A percentile compares a stretch with the other conserved stretches of the same genome.
Conservation (phyloP, 208 protist species). For the Leishmania arabica region DNA sequence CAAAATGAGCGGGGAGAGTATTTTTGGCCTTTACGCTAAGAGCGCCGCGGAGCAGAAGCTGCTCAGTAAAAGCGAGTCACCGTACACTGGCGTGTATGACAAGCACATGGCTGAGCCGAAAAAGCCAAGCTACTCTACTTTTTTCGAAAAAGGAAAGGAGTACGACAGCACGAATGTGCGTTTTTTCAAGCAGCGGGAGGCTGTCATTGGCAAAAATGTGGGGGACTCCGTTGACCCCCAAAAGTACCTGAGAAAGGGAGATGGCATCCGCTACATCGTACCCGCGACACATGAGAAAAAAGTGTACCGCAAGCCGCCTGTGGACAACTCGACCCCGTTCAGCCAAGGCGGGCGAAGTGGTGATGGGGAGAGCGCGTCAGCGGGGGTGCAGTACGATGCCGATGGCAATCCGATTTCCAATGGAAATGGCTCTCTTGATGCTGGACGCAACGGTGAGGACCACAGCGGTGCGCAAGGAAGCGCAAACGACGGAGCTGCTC, state of each 20-base stretch:
- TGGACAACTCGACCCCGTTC: conserved; percentile 31
- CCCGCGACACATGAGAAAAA: conserved; percentile 76
- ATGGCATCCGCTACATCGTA: conserved; percentile 56
- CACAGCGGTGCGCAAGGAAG: background rate
- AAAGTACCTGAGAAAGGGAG: conserved; percentile 74
- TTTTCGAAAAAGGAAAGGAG: conserved; percentile 81
- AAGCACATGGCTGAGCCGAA: conserved; percentile 60
- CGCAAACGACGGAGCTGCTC: background rate
- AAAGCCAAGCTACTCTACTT: conserved; percentile 86
- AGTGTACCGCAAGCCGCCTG: conserved; percentile 56
- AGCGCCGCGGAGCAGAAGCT: conserved; percentile 19
- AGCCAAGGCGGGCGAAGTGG: background rate
- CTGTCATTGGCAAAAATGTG: conserved; percentile 79
- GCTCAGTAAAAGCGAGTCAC: conserved; percentile 18
- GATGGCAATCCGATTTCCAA: conserved; percentile 3
- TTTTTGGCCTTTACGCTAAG: conserved; percentile 52
- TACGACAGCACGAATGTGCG: conserved; percentile 79
- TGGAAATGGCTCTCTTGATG: background rate
- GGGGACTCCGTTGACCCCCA: conserved; percentile 68
- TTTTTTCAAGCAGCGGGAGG: conserved; percentile 84
- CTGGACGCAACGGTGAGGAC: background rate
- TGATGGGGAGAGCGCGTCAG: background rate
- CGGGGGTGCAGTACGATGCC: background rate
- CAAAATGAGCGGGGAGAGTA: conserved; percentile 70
- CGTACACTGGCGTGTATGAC: conserved; percentile 73